Base-by-base conservation (phyloP, 106 monocot genomes). In the Platanthera zijinensis region DNA sequence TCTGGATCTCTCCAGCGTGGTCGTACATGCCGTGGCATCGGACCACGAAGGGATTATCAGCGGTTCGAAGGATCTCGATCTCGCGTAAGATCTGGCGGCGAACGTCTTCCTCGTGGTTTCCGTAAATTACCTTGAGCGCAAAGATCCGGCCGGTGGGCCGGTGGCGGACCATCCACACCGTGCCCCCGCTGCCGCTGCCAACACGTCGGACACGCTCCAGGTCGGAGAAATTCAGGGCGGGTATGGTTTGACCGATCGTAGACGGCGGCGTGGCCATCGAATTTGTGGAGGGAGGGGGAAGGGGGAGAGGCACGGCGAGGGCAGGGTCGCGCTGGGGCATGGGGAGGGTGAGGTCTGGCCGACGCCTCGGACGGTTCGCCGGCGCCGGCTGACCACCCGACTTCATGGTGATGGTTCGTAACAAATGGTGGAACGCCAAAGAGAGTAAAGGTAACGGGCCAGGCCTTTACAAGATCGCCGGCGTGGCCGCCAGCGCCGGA, bases 21-120 rank as follows among this genome's bases (percentile, higher is more conserved):
- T 87, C 86, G 28, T 80, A 81, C 83, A 87, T 81, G 50, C 86
- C 81, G 59, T 87, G 86, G 86, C 86, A 87, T 5, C 83, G 80
- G 51, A 87, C 80, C 17, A 87, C 81, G 78, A 78, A 81, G 53
- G 86, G 86, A 83, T 77, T 87, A 39, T 87, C 78, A 8, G 74
- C 83, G 1, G 80, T 83, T 49, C 77, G 83, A 17, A 86, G 80
- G 74, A 86, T 86, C 83, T 86, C 86, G 69, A 86, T 86, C 86
- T 86, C 86, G 11, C 86, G 80, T 28, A 80, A 78, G 86, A 86
- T 86, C 76, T 83, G 86, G 50, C 80, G 83, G 49, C 80, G 77
- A 19, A 86, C 70, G 46, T 57, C 50, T 10, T 83, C 86, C 50
- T 86, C 86, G 48, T 78, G 83, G 78, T 69, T 83, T 18, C 87